phyloP scores from a whole-genome alignment of 2,329 filamentous ascomycete genomes.

The Fusarium falciforme region DNA sequence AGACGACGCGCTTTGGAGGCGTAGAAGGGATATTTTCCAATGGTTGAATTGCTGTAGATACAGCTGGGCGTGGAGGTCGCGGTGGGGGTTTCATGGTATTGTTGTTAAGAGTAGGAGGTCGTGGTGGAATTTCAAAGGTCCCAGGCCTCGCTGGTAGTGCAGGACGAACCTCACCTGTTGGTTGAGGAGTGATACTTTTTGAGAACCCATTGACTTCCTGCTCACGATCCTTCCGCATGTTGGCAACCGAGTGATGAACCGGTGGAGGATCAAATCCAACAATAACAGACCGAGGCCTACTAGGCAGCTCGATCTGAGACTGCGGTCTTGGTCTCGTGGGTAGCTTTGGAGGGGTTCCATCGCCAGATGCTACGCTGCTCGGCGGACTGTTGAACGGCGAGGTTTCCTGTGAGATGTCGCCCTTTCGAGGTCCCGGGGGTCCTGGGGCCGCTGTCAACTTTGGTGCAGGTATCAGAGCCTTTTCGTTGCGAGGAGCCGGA shows the following conservation, averaged over 20 bases:
- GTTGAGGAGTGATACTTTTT: slow-evolving; percentile 54
- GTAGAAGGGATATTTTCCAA: slow-evolving; percentile 36
- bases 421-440: slow-evolving; percentile 21
- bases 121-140: slow-evolving; percentile 40
- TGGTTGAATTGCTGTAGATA: slow-evolving; percentile 33
- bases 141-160: slow-evolving; percentile 63
- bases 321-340: slow-evolving; percentile 63
- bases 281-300: slow-evolving; percentile 36
- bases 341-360: slow-evolving; percentile 62
- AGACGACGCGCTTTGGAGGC: slow-evolving; percentile 46
- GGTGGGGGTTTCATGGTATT: slow-evolving; percentile 50
- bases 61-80: slow-evolving; percentile 57
- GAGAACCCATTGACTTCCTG: slow-evolving; percentile 54
- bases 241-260: slow-evolving; percentile 60
- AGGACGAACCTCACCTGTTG: slow-evolving; percentile 58
- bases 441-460: slow-evolving; percentile 31
- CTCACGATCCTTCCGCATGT: slow-evolving; percentile 58
- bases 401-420: slow-evolving; percentile 53
- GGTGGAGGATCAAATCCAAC: slow-evolving; percentile 63
- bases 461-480: slow-evolving; percentile 57
- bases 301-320: slow-evolving; percentile 35
- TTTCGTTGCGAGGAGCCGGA: slow-evolving; percentile 83
- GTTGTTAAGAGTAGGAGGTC: slow-evolving; percentile 21
- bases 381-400: slow-evolving; percentile 93
- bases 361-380: slow-evolving; percentile 71